Evolutionary conservation across 305 asterid genomes (phyloP), one percentile per base, ranked within the genome.

Genomic region (Ajuga reptans): DNA sequence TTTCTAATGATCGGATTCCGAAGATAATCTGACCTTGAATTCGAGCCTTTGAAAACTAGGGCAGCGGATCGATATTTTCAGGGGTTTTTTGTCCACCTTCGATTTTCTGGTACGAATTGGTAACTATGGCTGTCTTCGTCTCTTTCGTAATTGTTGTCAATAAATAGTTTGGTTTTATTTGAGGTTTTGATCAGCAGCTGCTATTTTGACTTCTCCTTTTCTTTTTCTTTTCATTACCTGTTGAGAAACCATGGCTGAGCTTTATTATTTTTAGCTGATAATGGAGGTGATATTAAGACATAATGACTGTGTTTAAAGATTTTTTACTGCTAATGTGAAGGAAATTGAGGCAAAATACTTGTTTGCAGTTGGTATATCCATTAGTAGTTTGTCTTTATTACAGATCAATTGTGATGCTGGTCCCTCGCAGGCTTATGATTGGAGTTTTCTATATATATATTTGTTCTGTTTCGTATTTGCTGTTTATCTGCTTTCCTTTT

Each of bases 1-100:
- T 37, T 72, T 37, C 17, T 21, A 1, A 9, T 47, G 75, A 77
- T 74, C 70, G 57, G 49, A 37, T 73, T 69, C 65, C 37, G 57
- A 51, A 34, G 36, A 51, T 76, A 60, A 57, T 68, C 76, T 21
- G 68, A 39, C 16, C 36, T 18, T 53, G 69, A 39, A 56, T 58
- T 74, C 63, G 24, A 18, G 56, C 46, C 55, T 17, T 54, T 54
- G 54, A 56, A 47, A 68, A 39, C 45, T 54, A 68, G 77, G 84
- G 77, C 57, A 78, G 47, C 64, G 62, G 61, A 54, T 64, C 33
- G 69, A n/a, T 21, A 64, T 45, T 43, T 62, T 65, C 61, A 33
- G 72, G 62, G 43, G 87, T 85, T 76, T 80, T n/a, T 79, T 42
- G 21, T 39, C 33, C 17, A 53, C 61, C 57, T 67, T 45, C 54